Evolutionary conservation across 805 yeast species (phyloP).

Genomic region (Candida ficus): DNA sequence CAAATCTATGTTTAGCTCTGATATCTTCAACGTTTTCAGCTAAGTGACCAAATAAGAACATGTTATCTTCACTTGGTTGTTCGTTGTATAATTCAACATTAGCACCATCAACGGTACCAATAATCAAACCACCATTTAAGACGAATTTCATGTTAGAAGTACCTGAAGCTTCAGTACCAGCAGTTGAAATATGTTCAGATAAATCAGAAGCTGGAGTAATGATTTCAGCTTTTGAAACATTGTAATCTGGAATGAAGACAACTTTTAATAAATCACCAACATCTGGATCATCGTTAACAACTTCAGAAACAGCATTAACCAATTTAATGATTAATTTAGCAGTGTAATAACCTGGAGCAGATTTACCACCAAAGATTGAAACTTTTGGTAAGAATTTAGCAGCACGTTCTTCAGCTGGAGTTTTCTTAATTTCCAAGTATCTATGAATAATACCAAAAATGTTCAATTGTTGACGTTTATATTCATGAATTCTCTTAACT

Average conservation of each 20-base stretch:
- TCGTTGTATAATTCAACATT: conserved; percentile 84
- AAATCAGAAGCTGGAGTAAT: conserved; percentile 87
- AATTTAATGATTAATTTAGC: conserved; percentile 88
- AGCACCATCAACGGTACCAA: conserved; percentile 97
- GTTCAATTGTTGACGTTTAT: conserved; percentile 91
- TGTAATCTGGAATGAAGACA: conserved; percentile 86
- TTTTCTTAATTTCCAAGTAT: conserved; percentile 68
- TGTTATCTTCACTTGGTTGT: conserved; percentile 90
- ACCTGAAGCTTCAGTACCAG: conserved; percentile 96
- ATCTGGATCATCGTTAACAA: conserved; percentile 72
- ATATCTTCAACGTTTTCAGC: conserved; percentile 86
- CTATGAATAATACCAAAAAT: conserved; percentile 85
- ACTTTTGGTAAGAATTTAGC: conserved; percentile 65
- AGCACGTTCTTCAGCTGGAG: conserved; percentile 57
- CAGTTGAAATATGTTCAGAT: conserved; percentile 92
- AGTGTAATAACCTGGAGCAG: conserved; percentile 97
- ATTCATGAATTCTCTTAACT: conserved; percentile 93
- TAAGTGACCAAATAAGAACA: conserved; percentile 86
- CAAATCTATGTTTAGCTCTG: conserved; percentile 67
- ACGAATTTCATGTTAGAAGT: conserved; percentile 96
- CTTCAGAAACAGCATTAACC: conserved; percentile 74
- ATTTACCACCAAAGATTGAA: conserved; percentile 85
- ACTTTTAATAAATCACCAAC: conserved; percentile 77
- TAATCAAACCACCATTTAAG: conserved; percentile 86
- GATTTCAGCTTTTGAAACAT: conserved; percentile 90